A percentile compares a stretch with the other conserved stretches of the same genome.
phyloP scores from a whole-genome alignment of 805 yeast genomes.

The Teunomyces lycoperdinae region DNA sequence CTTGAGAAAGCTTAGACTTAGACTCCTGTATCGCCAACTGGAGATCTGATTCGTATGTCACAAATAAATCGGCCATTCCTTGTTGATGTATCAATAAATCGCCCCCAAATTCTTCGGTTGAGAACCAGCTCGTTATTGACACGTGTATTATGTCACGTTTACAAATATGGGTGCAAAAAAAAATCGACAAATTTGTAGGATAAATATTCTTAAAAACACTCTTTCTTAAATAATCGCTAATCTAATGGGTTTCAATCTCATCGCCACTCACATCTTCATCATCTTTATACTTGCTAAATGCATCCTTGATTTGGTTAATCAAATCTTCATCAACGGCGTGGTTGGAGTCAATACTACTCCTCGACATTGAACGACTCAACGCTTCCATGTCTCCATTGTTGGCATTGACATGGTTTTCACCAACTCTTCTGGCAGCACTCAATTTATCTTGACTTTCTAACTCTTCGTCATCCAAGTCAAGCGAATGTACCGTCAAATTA shows the following conservation, averaged over 20 bases:
- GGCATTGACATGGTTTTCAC: constrained; percentile 17
- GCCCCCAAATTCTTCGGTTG: not conserved
- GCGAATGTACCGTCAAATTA: constrained; percentile 62
- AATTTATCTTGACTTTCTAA: constrained; percentile 17
- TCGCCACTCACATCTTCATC: constrained; percentile 49
- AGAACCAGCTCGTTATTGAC: not conserved
- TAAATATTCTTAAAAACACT: not conserved
- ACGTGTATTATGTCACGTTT: constrained; percentile 2
- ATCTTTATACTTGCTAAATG: constrained; percentile 33
- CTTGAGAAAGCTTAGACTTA: constrained; percentile 57
- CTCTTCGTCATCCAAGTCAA: constrained; percentile 68
- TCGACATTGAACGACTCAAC: constrained; percentile 17
- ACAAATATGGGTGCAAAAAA: not conserved
- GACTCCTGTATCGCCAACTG: constrained; percentile 70
- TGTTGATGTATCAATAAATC: not conserved
- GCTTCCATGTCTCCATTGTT: constrained; percentile 17
- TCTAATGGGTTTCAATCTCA: constrained; percentile 45
- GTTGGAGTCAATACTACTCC: constrained; percentile 29
- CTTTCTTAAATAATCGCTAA: not conserved
- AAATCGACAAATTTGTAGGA: not conserved
- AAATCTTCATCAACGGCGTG: constrained; percentile 31
- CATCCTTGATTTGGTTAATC: constrained; percentile 33
- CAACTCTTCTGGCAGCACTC: constrained; percentile 16
- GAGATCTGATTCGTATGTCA: constrained; percentile 68
- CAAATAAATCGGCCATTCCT: constrained; percentile 51